These are phyloP conservation scores for Aspergillus pseudotamarii DNA, from an alignment of 2,329 filamentous ascomycete genomes.

Conservation along the genomic window DNA sequence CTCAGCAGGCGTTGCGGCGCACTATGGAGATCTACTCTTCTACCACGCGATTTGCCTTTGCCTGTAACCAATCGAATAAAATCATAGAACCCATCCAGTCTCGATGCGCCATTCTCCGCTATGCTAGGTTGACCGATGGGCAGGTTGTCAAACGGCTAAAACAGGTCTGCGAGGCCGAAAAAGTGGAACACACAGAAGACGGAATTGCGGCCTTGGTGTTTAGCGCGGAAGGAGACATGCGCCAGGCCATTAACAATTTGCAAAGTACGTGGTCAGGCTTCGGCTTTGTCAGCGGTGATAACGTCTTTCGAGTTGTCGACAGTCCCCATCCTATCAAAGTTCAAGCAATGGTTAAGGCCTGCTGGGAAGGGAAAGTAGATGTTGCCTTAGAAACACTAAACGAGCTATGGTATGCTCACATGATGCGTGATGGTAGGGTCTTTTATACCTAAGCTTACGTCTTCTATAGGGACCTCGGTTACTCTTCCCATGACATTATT, in stretches of 20 bases:
- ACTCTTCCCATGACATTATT: conserved; percentile 98
- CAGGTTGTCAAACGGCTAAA: conserved; percentile 89
- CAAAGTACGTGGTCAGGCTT: conserved; percentile 93
- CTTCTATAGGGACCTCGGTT: conserved; percentile 69
- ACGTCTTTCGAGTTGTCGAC: conserved; percentile 97
- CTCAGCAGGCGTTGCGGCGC: conserved; percentile 88
- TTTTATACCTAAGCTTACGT: background rate
- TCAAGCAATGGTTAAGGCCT: conserved; percentile 97
- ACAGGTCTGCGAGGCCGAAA: conserved; percentile 91
- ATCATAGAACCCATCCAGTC: conserved; percentile 99
- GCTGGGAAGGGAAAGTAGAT: conserved; percentile 89
- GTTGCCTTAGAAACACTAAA: conserved; percentile 81
- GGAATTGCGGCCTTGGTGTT: conserved; percentile 95
- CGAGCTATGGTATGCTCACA: conserved; percentile 72
- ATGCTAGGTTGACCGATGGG: conserved; percentile 85
- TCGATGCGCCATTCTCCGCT: conserved; percentile 91
- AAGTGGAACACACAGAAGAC: conserved; percentile 88
- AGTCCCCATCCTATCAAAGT: conserved; percentile 97
- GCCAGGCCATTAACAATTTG: conserved; percentile 97
- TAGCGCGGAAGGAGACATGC: conserved; percentile 96
- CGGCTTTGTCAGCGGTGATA: conserved; percentile 95
- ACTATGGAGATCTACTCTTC: conserved; percentile 99
- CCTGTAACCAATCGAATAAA: conserved; percentile 98
- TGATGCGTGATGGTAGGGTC: conserved; percentile 6
- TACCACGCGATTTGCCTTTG: conserved; percentile 95